Base-by-base conservation (phyloP, 2,329 filamentous ascomycete genomes). In the Colletotrichum sp. region DNA sequence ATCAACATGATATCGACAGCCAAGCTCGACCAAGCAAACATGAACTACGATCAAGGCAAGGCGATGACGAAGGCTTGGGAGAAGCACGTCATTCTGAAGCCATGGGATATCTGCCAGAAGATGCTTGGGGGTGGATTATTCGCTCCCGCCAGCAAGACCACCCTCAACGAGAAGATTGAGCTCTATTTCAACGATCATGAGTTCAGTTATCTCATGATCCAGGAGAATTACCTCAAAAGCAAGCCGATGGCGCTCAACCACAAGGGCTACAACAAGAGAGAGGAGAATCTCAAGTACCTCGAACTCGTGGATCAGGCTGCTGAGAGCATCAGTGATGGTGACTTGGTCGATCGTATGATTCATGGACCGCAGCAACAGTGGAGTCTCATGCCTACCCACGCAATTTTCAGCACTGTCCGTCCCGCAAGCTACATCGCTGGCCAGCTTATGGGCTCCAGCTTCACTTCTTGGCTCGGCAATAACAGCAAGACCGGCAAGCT, bases 101-200 rank as follows among this genome's bases (percentile, higher is more conserved):
- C 97, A 0, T 99, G 97, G 97, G 97, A 99, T 81, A 99, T 99
- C 80, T 96, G 95, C 77, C 91, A 94, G 82, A 98, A 98, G 86
- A 95, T 99, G 82, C 91, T 99, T 7, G 95, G 92, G 30, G 93
- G 95, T 5, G 95, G 95, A 48, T 92, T 98, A 85, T 99, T 98
- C 84, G 90, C 94, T 28, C 90, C 93, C 6, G 92, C 93, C 65
- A 97, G 95, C 85, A 97, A 95, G 78, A 89, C 95, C 4, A 98
- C 95, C 0, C 87, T 99, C 43, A 98, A 98, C 82, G 96, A 99
- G 84, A 99, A 99, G 88, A 97, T 97, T 77, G 96, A 99, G 85
- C 91, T 99, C 2, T 99, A 99, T 84, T 99, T 99, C 89, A 98
- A 99, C 83, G 97, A 99, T 80, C 97, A 99, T 81, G 97, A 99